Percentiles rank a stretch among this genome's conserved stretches.
phyloP scores from a whole-genome alignment of 306 rosid genomes.

The Cucurbita maxima region DNA sequence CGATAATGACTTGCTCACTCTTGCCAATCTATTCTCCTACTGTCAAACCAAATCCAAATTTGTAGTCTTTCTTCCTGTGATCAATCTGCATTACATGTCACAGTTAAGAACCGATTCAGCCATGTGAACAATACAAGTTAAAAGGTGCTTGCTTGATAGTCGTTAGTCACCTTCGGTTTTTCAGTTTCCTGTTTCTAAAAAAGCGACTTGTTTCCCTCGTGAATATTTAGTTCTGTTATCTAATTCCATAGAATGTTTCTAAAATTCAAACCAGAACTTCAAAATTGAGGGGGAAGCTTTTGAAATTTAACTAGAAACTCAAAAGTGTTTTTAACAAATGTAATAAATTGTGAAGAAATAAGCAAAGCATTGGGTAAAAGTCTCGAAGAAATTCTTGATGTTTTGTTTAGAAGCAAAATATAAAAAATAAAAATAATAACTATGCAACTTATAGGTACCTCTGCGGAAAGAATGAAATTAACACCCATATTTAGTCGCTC shows the following conservation, averaged over 20 bases:
- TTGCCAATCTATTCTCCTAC: slow-evolving; percentile 65
- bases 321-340: background rate
- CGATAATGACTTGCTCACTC: background rate
- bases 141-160: background rate
- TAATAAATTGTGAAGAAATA: background rate
- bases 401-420: background rate
- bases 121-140: background rate
- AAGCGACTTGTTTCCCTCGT: background rate
- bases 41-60: slow-evolving; percentile 92
- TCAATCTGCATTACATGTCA: slow-evolving; percentile 51
- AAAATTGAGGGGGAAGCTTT: background rate
- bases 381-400: background rate
- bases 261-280: background rate
- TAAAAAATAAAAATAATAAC: background rate
- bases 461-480: slow-evolving; percentile 57
- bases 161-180: background rate
- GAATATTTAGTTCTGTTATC: background rate
- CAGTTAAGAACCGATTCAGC: background rate
- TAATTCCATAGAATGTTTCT: background rate
- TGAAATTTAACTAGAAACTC: background rate
- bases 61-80: slow-evolving; percentile 89
- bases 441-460: slow-evolving; percentile 20
- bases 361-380: background rate
- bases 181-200: background rate
- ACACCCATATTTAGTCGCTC: slow-evolving; percentile 75